These are phyloP conservation scores for Penicillium paneum DNA, from an alignment of 2,329 filamentous ascomycete genomes.

Conservation along the genomic window DNA sequence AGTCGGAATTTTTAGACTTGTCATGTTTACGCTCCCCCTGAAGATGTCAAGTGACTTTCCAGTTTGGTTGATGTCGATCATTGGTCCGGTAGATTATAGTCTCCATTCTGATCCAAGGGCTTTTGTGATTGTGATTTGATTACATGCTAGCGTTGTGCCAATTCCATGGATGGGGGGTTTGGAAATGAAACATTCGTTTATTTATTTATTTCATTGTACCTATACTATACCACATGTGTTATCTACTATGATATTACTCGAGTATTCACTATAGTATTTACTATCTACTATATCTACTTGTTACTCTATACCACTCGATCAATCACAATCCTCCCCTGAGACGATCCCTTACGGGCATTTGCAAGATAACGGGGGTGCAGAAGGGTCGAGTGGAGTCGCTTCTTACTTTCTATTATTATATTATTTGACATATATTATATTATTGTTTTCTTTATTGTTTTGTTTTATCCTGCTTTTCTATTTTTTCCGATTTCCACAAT, in stretches of 20 bases:
- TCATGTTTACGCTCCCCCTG: constrained; percentile 13
- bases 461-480: constrained; percentile 1
- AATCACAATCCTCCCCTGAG: constrained; percentile 7
- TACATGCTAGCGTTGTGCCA: constrained; percentile 22
- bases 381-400: constrained; percentile 25
- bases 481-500: constrained; percentile 7
- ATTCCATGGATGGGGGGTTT: constrained; percentile 18
- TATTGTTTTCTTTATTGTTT: constrained; percentile 5
- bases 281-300: too few relatives aligned
- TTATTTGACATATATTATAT: background rate
- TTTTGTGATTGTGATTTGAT: constrained; percentile 23
- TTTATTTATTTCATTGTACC: too few relatives aligned
- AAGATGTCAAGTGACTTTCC: constrained; percentile 8
- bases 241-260: too few relatives aligned
- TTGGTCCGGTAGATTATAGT: background rate
- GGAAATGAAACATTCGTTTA: too few relatives aligned
- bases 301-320: background rate
- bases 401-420: constrained; percentile 18
- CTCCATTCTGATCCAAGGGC: constrained; percentile 5
- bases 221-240: too few relatives aligned
- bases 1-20: constrained; percentile 15
- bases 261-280: too few relatives aligned
- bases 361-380: constrained; percentile 28
- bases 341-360: constrained; percentile 23
- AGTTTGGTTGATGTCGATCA: constrained; percentile 2